Evolutionary conservation across 257 asterid genomes (phyloP).

Genomic region (Solanum medicagineum): DNA sequence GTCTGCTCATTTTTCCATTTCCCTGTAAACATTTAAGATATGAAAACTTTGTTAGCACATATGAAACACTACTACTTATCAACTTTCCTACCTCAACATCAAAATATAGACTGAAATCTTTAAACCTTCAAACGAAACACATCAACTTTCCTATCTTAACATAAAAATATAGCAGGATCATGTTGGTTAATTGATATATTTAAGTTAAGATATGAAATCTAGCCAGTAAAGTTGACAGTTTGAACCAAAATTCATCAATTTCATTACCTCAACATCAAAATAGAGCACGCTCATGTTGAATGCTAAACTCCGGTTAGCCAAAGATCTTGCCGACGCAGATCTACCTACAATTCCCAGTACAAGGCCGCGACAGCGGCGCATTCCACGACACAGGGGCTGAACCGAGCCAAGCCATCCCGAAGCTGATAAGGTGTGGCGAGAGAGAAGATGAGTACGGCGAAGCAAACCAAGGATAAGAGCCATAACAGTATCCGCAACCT

Average conservation of each 20-base stretch:
- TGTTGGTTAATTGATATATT: constrained; percentile 7
- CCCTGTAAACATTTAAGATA: constrained; percentile 28
- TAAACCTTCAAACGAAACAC: not conserved
- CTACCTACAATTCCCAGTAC: constrained; percentile 93
- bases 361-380: constrained; percentile 60
- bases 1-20: constrained; percentile 43
- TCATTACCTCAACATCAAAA: constrained; percentile 65
- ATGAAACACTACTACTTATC: not conserved
- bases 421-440: constrained; percentile 77
- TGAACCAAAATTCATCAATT: not conserved
- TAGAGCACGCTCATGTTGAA: constrained; percentile 93
- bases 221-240: not conserved
- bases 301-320: constrained; percentile 87
- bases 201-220: not conserved
- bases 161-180: constrained; percentile 85
- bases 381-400: constrained; percentile 98
- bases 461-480: constrained; percentile 80
- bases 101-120: constrained; percentile 31
- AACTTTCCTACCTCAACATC: constrained; percentile 38
- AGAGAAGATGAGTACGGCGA: constrained; percentile 89
- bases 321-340: constrained; percentile 86
- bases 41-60: not conserved
- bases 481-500: constrained; percentile 98
- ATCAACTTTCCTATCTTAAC: constrained; percentile 25
- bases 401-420: constrained; percentile 99